Base-by-base conservation (phyloP, 768 basidiomycete genomes). In the Mycena epipterygia region DNA sequence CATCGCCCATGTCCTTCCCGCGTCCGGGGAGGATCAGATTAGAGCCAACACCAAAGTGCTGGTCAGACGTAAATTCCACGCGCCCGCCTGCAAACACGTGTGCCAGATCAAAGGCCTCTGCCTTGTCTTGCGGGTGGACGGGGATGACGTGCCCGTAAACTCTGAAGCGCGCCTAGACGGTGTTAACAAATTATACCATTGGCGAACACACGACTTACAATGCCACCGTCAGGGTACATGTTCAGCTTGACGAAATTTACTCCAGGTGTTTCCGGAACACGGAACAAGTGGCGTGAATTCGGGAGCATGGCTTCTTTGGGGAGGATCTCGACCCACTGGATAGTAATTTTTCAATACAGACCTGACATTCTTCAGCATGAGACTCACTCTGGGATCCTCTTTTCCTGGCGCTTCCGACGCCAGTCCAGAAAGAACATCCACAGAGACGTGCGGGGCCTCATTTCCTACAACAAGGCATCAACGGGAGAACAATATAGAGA, bases 211-310 rank as follows among this genome's bases (percentile, higher is more conserved):
- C 57, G 48, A 84, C 92, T 83, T 77, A 96, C 96, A 78, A 99
- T 96, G 3, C 98, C 98, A 44, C 98, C 98, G 76, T 99, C 98
- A 3, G 98, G 98, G 81, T 96, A 95, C 89, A 97, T 96, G 74
- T 93, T 91, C 27, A 99, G 89, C 81, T 95, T 98, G 67, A 99
- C 91, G 79, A 93, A 93, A 71, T 92, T 97, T 65, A 88, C 85
- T 16, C 81, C 77, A 2, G 78, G 64, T 0, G 89, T 88, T 16
- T 84, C 77, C 19, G 89, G 77, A 46, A 96, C 86, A 68, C 88
- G 88, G 87, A 98, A 99, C 37, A 98, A 85, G 79, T 99, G 98
- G 62, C 92, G 87, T n/a, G 93, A 91, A 71, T 87, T 90, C 11
- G 98, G 97, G 3, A 94, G 94, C 30, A 98, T 85, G 49, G 88